Conservation (phyloP, 164 flowering plant species). For the Taxillus chinensis region DNA sequence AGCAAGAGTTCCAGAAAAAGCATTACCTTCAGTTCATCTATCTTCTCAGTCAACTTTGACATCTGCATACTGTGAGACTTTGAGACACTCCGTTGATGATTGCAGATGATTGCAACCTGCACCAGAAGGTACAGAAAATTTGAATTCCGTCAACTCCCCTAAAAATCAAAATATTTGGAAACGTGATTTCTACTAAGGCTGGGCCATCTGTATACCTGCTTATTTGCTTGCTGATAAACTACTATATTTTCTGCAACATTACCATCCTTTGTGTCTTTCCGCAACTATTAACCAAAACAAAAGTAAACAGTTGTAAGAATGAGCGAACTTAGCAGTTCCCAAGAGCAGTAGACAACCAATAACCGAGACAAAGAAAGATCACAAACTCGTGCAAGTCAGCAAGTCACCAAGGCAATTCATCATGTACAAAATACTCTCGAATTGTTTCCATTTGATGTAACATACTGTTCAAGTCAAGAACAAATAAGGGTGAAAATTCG, state of each 20-base stretch:
- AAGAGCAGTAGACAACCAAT: no score
- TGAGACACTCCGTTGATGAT: slow-evolving; percentile 90
- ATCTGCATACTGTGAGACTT: slow-evolving; percentile 79
- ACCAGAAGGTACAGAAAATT: slow-evolving; percentile 8
- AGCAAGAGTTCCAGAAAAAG: background rate
- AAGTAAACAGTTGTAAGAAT: no score
- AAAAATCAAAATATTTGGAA: background rate
- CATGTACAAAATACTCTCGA: no score
- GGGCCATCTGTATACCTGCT: slow-evolving; percentile 42
- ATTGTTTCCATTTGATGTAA: no score
- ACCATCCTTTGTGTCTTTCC: slow-evolving; percentile 50
- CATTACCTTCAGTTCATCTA: slow-evolving; percentile 67
- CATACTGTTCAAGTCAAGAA: no score
- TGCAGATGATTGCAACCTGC: slow-evolving; percentile 98
- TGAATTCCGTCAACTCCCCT: background rate
- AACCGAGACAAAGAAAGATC: no score
- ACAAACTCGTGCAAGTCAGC: no score
- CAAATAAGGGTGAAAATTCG: no score
- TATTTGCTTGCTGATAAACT: slow-evolving; percentile 79
- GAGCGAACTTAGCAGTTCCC: no score
- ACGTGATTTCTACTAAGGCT: background rate
- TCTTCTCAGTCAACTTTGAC: slow-evolving; percentile 58
- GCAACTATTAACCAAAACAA: slow-evolving; percentile 38
- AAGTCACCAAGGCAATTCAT: no score
- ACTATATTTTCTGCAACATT: slow-evolving; percentile 57